These are phyloP conservation scores for Clathrospora elynae DNA, from an alignment of 2,329 filamentous ascomycete genomes.

Conservation along the genomic window DNA sequence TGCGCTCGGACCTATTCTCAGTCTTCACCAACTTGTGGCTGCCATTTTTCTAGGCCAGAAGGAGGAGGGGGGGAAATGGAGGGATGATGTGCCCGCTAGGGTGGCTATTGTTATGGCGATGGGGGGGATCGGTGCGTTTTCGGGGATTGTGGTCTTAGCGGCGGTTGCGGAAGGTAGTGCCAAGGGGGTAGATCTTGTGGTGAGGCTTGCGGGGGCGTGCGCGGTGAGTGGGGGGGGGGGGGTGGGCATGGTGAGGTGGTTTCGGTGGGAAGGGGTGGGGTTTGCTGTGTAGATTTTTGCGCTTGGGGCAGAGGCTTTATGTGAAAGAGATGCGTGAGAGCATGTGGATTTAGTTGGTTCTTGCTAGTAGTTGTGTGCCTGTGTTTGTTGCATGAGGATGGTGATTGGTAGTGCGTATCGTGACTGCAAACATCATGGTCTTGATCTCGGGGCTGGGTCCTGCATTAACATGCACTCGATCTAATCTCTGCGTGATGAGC, in stretches of 20 bases:
- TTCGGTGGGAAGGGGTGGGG: neutral
- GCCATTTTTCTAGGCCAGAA: conserved; percentile 1
- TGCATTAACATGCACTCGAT: no score
- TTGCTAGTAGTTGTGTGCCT: no score
- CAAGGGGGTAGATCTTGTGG: conserved; percentile 5
- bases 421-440: no score
- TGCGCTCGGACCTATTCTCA: conserved; percentile 12
- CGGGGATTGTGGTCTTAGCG: conserved; percentile 11
- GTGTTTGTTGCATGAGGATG: no score
- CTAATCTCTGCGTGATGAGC: no score
- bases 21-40: conserved; percentile 6
- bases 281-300: neutral
- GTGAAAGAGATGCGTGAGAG: neutral
- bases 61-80: neutral
- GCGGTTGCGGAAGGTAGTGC: conserved; percentile 11
- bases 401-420: no score
- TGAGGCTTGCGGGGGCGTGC: conserved; percentile 7
- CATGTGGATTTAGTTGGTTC: no score
- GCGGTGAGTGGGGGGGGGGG: conserved; percentile 6
- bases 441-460: no score
- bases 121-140: conserved; percentile 9
- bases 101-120: conserved; percentile 9
- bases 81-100: conserved; percentile 6
- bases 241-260: conserved; percentile 6
- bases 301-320: neutral